A percentile compares a stretch with the other conserved stretches of the same genome.
Conservation (phyloP, 2,329 filamentous ascomycete species). For the Saccharata proteae region DNA sequence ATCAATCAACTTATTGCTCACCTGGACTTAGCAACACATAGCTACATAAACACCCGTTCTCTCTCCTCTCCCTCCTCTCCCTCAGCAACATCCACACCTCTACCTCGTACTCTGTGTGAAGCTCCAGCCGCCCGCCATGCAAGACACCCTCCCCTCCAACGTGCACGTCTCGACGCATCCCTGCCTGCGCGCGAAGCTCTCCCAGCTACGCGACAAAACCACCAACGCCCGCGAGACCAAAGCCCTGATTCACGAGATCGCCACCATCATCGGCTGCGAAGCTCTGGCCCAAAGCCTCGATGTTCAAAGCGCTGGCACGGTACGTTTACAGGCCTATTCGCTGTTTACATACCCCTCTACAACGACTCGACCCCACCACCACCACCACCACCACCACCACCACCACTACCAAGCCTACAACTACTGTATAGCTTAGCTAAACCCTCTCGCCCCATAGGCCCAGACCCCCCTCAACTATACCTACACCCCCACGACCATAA, state of each 20-base stretch:
- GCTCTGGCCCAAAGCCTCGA: conserved; percentile 57
- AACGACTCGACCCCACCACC: background rate
- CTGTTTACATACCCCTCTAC: background rate
- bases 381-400: background rate
- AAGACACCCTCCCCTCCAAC: conserved; percentile 36
- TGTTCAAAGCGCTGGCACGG: conserved; percentile 47
- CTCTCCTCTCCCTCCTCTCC: background rate
- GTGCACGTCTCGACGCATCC: conserved; percentile 75
- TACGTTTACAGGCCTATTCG: conserved; percentile 30
- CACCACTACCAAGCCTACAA: background rate
- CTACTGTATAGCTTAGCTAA: background rate
- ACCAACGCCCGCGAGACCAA: conserved; percentile 67
- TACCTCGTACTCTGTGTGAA: no score
- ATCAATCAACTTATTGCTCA: background rate
- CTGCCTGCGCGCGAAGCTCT: conserved; percentile 77
- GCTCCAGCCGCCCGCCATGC: conserved; percentile 14
- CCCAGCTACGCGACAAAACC: conserved; percentile 65
- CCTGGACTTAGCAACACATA: no score
- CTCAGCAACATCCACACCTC: background rate
- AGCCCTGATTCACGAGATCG: conserved; percentile 72
- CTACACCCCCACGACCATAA: conserved; percentile 54
- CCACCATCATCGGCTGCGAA: conserved; percentile 70
- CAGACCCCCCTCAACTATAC: conserved; percentile 65
- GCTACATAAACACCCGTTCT: background rate
- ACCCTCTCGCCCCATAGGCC: conserved; percentile 40